Percentiles rank a stretch among this genome's conserved stretches.
phyloP scores from a whole-genome alignment of 2,329 filamentous ascomycete genomes.

The Fusarium humuli region DNA sequence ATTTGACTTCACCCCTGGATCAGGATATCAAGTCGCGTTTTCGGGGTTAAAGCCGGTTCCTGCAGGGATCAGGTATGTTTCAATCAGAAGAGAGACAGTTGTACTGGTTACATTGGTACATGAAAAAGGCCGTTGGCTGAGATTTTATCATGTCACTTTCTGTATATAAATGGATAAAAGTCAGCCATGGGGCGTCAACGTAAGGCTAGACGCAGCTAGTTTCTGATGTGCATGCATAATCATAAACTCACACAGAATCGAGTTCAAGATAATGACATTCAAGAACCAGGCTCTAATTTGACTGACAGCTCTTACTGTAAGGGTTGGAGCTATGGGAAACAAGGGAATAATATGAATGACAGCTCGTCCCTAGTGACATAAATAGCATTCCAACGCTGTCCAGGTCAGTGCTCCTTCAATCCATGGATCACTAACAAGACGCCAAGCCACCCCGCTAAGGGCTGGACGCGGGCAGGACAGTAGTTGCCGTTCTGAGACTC shows the following conservation, averaged over 20 bases:
- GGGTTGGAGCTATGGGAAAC: neutral
- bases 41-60: neutral
- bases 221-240: constrained; percentile 8
- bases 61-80: neutral
- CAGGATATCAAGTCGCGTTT: neutral
- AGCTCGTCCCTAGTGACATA: constrained; percentile 3
- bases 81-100: constrained; percentile 5
- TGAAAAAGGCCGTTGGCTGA: neutral
- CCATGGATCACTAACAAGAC: constrained; percentile 21
- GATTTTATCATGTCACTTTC: constrained; percentile 15
- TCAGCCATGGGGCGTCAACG: constrained; percentile 24
- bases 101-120: constrained; percentile 6
- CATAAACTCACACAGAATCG: neutral
- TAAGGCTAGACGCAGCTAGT: constrained; percentile 15
- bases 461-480: constrained; percentile 22
- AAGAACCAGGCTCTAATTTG: neutral
- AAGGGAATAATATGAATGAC: neutral
- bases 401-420: constrained; percentile 1
- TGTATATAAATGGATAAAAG: constrained; percentile 7
- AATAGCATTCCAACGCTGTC: constrained; percentile 21
- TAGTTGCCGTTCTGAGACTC: constrained; percentile 38
- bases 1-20: neutral
- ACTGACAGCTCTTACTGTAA: neutral
- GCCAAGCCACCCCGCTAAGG: constrained; percentile 38
- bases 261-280: neutral